These are phyloP conservation scores for Colletotrichum trifolii DNA, from an alignment of 2,329 filamentous ascomycete genomes.

Conservation along the genomic window DNA sequence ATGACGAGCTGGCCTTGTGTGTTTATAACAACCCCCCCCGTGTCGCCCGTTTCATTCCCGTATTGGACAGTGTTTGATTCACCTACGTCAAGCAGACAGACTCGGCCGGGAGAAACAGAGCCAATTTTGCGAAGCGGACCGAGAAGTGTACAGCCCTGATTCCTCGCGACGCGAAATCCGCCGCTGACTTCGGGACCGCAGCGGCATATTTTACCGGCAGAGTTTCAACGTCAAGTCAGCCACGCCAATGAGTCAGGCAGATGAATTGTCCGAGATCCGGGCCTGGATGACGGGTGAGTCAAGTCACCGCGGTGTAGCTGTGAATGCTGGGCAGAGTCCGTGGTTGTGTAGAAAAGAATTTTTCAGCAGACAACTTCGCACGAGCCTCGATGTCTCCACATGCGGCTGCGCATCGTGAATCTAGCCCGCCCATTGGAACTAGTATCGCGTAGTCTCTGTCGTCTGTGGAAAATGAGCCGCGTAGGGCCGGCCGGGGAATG, in stretches of 20 bases:
- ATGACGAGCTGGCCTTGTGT: not conserved
- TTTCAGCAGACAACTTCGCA: not conserved
- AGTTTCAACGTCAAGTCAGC: constrained; percentile 25
- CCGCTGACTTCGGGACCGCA: constrained; percentile 18
- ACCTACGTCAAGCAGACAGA: not conserved
- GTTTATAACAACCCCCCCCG: not conserved
- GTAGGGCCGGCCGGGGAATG: not conserved
- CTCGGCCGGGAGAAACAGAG: not conserved
- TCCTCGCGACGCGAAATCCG: constrained; percentile 28
- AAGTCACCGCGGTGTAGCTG: not conserved
- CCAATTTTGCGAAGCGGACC: not conserved
- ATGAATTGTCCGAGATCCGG: constrained; percentile 5
- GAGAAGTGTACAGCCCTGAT: constrained; percentile 24
- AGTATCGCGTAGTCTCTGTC: not conserved
- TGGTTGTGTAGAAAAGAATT: not conserved
- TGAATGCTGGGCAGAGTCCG: constrained; percentile 2
- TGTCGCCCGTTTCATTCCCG: constrained; percentile 7
- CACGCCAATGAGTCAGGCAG: constrained; percentile 9
- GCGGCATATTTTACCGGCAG: constrained; percentile 16
- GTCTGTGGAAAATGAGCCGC: not conserved
- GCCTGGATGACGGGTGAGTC: not conserved
- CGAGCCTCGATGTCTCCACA: not conserved
- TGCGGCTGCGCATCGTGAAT: not conserved
- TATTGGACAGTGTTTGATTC: not conserved
- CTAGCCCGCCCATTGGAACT: not conserved